A percentile compares a stretch with the other conserved stretches of the same genome.
These are phyloP conservation scores for Metschnikowia sp. DNA, from an alignment of 805 yeast genomes.

Conservation along the genomic window DNA sequence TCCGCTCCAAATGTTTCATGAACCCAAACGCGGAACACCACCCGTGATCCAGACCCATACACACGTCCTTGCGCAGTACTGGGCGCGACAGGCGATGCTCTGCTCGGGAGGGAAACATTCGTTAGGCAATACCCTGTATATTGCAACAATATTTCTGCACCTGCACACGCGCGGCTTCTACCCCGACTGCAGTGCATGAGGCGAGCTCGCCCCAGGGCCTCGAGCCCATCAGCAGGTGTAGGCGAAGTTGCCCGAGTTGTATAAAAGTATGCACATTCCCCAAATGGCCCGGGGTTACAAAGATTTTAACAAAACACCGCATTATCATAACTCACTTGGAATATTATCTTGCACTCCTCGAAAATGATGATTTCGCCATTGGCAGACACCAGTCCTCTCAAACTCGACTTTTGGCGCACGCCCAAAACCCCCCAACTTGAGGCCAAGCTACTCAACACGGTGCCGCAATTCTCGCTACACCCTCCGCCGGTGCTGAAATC, in stretches of 20 bases:
- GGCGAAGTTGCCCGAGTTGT: neutral
- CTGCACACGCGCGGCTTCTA: slow-evolving; percentile 1
- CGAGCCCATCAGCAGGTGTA: slow-evolving; percentile 5
- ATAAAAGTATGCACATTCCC: slow-evolving; percentile 3
- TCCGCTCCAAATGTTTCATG: too few species aligned
- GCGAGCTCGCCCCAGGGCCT: slow-evolving; percentile 9
- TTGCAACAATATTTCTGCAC: too few species aligned
- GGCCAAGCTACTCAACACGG: slow-evolving; percentile 2
- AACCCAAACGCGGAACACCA: too few species aligned
- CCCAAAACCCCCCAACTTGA: slow-evolving; percentile 8
- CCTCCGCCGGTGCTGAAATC: slow-evolving; percentile 4
- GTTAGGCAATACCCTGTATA: too few species aligned
- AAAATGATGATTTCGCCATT: slow-evolving; percentile 8
- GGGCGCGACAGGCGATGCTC: too few species aligned
- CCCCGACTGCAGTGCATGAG: slow-evolving; percentile 7
- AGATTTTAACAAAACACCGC: too few species aligned
- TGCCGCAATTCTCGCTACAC: slow-evolving; percentile 7
- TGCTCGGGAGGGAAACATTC: too few species aligned
- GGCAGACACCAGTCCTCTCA: slow-evolving; percentile 6
- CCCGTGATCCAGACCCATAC: too few species aligned
- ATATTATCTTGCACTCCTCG: too few species aligned
- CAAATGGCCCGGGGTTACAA: too few species aligned
- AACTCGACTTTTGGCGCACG: slow-evolving; percentile 4
- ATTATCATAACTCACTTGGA: too few species aligned
- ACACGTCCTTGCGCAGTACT: too few species aligned